Base-by-base conservation (phyloP, 1,284 basidiomycete species). In the Cutaneotrichosporon cavernicola region DNA sequence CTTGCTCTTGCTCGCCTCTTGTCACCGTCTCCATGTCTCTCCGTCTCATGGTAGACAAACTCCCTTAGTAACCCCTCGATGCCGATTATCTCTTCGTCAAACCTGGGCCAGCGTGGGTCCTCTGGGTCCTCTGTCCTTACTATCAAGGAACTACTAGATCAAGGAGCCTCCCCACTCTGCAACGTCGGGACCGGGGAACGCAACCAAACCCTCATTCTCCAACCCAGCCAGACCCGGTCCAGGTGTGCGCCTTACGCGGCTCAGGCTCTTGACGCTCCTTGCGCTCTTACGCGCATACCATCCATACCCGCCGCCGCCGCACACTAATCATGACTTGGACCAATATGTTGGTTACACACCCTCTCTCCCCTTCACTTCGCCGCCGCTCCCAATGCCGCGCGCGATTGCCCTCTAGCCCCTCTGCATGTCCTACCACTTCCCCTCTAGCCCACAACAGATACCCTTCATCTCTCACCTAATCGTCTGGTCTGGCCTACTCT, bases 341-440 rank as follows among this genome's bases (percentile, higher is more conserved):
- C 49, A 50, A 46, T 46, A 49, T 49, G 49, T 50, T 50, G 49
- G 49, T 50, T 50, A 50, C 49, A 50, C 49, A 26, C 49, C 26
- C 49, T 50, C 49, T 30, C 49, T 50, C 49, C 49, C 26, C 22
- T 50, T 50, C 11, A 26, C 26, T 22, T 50, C 49, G 22, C 26
- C 49, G 49, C 26, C 22, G 22, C 49, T 50, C 26, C 22, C 26
- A 50, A 5, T 9, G 49, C 49, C 22, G 49, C 49, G 26, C 49
- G 49, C 49, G 22, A 30, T 34, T n/a, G 7, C 51, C 18, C 51
- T 53, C 51, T 53, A 30, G 13, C 51, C 51, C 30, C 51, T 32
- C 51, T 53, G 51, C 51, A 53, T 53, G 51, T 53, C 26, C 51
- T 53, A 34, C 31, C 51, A 52, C 10, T 53, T 34, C 51, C 51